Base-by-base conservation (phyloP, 371 early-diverging fungal species). In the Actinomucor elegans region DNA sequence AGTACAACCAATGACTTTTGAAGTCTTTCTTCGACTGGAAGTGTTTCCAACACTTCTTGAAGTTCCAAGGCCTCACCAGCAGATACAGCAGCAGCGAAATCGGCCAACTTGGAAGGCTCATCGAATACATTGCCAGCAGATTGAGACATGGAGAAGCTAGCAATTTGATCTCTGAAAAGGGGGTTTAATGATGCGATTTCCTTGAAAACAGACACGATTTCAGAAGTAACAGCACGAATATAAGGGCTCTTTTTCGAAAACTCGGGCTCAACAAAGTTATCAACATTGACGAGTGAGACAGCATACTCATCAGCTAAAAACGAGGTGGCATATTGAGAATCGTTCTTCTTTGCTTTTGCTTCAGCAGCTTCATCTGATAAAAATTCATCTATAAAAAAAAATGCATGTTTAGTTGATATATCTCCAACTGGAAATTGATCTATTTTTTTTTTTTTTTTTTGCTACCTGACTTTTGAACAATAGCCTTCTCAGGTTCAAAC, bases 61-160 rank as follows among this genome's bases (percentile, higher is more conserved):
- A 98, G 78, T 61, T 97, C 97, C n/a, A 73, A 67, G 2, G 94
- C 86, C 53, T 94, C 93, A 17, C 96, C 97, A 2, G 90, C 81
- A 1, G 93, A 92, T 3, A 98, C 89, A 8, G 97, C 96, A 0
- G 98, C 97, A 4, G 94, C 94, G 74, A 98, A 98, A 66, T 98
- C 98, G 12, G 98, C 96, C 41, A 97, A 67, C 44, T 91, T 91
- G 23, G 93, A 88, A 21, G 98, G 94, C 52, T 96, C 96, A 52
- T 93, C 93, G 69, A 98, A 92, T 10, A 95, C 92, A 44, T 93
- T 94, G 54, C 94, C 96, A 21, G 95, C 94, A 17, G 94, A 91
- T 64, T 96, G 96, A 4, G 92, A 88, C 83, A 95, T 92, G 45
- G 93, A 92, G 61, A 96, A 95, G 60, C 89, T 90, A 55, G 96